These are phyloP conservation scores for Aegilops bicornis DNA, from an alignment of 176 grass and related monocot species.

Conservation along the genomic window DNA sequence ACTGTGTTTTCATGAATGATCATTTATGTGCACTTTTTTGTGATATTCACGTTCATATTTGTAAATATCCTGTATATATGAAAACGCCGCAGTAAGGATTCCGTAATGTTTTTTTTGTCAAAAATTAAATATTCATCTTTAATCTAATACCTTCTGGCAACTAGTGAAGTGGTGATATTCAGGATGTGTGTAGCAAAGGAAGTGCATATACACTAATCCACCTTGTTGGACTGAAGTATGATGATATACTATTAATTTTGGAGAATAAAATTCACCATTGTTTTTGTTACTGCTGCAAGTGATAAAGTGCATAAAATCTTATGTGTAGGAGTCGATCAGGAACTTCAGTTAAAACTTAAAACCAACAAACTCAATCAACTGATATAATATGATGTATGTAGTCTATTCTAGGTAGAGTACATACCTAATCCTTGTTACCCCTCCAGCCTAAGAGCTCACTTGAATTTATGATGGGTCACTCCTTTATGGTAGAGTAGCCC, in stretches of 20 bases:
- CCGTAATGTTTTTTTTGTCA: too few relatives aligned
- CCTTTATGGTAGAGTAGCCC: not conserved
- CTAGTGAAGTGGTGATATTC: not conserved
- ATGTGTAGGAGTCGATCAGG: not conserved
- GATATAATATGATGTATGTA: not conserved
- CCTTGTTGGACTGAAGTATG: not conserved
- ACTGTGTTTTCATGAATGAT: not conserved
- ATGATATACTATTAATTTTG: not conserved
- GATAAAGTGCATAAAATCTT: not conserved
- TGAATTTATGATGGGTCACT: slow-evolving; percentile 8
- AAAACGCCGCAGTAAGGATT: too few relatives aligned
- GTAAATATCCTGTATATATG: not conserved
- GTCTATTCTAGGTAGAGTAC: not conserved
- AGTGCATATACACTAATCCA: slow-evolving; percentile 1
- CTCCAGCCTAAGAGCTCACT: slow-evolving; percentile 3
- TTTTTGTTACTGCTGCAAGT: not conserved
- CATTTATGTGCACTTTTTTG: slow-evolving; percentile 2
- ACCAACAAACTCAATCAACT: not conserved
- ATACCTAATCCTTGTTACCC: not conserved
- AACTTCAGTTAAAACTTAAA: not conserved
- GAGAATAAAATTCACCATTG: not conserved
- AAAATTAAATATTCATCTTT: too few relatives aligned
- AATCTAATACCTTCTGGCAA: not conserved
- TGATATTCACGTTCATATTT: not conserved
- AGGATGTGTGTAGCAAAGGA: not conserved